Conservation (phyloP, 2,329 filamentous ascomycete species). For the Sclerotinia trifoliorum region DNA sequence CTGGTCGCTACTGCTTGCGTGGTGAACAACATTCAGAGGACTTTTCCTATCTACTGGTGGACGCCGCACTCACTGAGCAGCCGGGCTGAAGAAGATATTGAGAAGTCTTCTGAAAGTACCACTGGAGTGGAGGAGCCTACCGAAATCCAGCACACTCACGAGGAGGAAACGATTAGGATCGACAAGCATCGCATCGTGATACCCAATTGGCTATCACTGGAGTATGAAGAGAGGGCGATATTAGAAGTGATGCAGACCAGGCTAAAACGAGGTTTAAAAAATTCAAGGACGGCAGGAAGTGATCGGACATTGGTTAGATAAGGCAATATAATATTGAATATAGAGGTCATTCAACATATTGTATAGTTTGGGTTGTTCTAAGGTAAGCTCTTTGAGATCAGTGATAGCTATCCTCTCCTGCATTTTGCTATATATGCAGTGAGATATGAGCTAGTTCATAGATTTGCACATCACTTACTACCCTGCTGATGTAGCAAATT, state of each 20-base stretch:
- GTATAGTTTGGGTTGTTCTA: neutral
- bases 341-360: neutral
- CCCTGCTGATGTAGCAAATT: neutral
- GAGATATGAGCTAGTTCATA: neutral
- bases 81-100: slow-evolving; percentile 9
- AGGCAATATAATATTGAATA: slow-evolving; percentile 5
- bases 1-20: slow-evolving; percentile 63
- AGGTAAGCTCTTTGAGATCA: neutral
- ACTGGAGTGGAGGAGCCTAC: neutral
- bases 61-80: neutral
- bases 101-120: slow-evolving; percentile 3
- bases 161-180: slow-evolving; percentile 25
- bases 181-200: slow-evolving; percentile 25
- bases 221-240: slow-evolving; percentile 29
- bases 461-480: neutral
- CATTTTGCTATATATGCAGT: neutral
- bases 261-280: slow-evolving; percentile 20
- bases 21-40: slow-evolving; percentile 64
- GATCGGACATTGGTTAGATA: slow-evolving; percentile 19
- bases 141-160: neutral
- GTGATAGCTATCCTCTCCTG: neutral
- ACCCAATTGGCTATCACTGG: slow-evolving; percentile 31
- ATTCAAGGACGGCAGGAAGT: slow-evolving; percentile 11
- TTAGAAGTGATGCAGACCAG: slow-evolving; percentile 30
- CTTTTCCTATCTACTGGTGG: slow-evolving; percentile 66